phyloP scores from a whole-genome alignment of 768 basidiomycete genomes.

The Naganishia vaughanmartiniae region DNA sequence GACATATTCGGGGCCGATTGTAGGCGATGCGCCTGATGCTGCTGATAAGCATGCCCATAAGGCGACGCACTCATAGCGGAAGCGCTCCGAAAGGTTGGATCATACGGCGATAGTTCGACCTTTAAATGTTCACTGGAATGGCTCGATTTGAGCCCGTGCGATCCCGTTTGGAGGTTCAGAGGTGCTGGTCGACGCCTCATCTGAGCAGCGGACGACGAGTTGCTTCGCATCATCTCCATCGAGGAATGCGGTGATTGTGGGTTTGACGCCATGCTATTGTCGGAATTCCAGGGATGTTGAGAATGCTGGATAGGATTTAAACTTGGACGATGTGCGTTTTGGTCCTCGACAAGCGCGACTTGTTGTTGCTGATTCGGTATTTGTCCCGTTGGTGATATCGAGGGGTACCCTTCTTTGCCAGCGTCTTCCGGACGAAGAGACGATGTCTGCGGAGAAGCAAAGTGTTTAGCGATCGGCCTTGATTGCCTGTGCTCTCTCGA shows the following conservation, averaged over 20 bases:
- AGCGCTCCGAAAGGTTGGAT: constrained; percentile 5
- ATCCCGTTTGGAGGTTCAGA: constrained; percentile 1
- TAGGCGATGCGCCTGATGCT: constrained; percentile 5
- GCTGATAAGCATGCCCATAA: background rate
- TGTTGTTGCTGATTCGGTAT: constrained; percentile 1
- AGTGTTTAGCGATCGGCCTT: background rate
- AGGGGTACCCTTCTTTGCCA: background rate
- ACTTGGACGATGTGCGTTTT: constrained; percentile 7
- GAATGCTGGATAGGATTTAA: background rate
- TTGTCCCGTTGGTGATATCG: constrained; percentile 17
- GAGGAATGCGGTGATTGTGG: background rate
- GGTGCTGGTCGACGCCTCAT: constrained; percentile 13
- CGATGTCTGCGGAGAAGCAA: background rate
- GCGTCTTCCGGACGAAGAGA: constrained; percentile 19
- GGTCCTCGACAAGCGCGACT: background rate
- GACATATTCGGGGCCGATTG: constrained; percentile 14
- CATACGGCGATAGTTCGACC: constrained; percentile 12
- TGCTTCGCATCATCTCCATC: constrained; percentile 6
- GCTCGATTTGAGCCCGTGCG: background rate
- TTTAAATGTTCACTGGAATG: constrained; percentile 3
- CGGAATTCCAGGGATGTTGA: constrained; percentile 3
- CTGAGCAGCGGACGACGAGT: constrained; percentile 6
- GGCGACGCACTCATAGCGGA: constrained; percentile 5
- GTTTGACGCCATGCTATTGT: background rate
- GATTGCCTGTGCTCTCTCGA: background rate